Conservation (phyloP, 2,329 filamentous ascomycete species). For the Ophiostoma pallidulum region DNA sequence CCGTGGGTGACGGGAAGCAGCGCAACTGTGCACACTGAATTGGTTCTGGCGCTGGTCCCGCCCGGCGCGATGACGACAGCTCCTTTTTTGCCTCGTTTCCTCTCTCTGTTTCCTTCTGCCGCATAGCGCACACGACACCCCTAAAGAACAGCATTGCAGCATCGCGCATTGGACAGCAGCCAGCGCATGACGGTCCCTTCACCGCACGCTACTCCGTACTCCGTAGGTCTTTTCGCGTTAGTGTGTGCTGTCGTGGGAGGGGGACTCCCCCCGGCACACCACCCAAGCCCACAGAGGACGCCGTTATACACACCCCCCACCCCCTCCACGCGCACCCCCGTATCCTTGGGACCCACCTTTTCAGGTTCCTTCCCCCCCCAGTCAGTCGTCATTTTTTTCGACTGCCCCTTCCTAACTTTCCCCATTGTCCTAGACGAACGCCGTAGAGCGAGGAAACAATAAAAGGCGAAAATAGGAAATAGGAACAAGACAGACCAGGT, state of each 20-base stretch:
- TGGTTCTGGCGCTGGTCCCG: too few species aligned
- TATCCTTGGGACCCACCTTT: neutral
- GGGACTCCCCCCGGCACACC: too few species aligned
- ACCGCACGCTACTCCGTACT: too few species aligned
- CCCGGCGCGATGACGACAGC: conserved; percentile 4
- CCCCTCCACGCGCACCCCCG: conserved; percentile 3
- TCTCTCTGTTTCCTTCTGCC: conserved; percentile 1
- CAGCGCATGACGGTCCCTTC: neutral
- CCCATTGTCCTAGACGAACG: neutral
- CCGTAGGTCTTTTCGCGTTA: conserved; percentile 1
- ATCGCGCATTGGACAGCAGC: neutral
- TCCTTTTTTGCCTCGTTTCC: too few species aligned
- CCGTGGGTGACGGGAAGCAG: too few species aligned
- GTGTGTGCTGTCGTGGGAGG: conserved; percentile 10
- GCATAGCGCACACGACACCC: neutral
- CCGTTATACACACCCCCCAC: conserved; percentile 4
- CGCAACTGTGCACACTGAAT: too few species aligned
- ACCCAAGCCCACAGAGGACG: too few species aligned
- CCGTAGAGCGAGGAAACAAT: too few species aligned
- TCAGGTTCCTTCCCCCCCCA: conserved; percentile 3
- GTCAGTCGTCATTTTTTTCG: conserved; percentile 14
- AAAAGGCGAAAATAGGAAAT: neutral
- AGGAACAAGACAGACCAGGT: conserved; percentile 1
- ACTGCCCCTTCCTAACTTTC: conserved; percentile 5
- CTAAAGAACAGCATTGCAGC: too few species aligned